Evolutionary conservation across 768 basidiomycete species (phyloP), one percentile per base, ranked within the genome.

Genomic region (Serendipita sp.): DNA sequence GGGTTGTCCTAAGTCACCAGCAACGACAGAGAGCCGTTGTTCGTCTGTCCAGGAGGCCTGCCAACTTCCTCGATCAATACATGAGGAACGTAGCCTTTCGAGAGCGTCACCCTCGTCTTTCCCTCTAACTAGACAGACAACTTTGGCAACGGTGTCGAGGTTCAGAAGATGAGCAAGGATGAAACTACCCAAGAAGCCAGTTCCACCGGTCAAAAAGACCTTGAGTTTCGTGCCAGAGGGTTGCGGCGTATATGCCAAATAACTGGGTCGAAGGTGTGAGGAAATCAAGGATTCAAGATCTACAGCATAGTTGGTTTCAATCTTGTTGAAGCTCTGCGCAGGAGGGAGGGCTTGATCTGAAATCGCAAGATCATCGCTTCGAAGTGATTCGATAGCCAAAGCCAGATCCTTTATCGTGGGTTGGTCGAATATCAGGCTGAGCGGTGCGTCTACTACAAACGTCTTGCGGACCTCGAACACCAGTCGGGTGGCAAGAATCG

Each of bases 131-230:
- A 95, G 83, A 70, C 91, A 95, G 65, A 95, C 82, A 44, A 97
- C 93, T 74, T 93, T 95, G 68, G 78, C 76, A 11, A 97, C 88
- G 64, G 80, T 77, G 5, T 78, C 75, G 43, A 84, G 79, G 33
- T 77, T 75, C 0, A 99, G 80, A 44, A 99, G 78, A 71, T 95
- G 87, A 44, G 79, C 78, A 58, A 98, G 76, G 66, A 98, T 82
- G 73, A 95, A 98, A 3, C 91, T 92, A 13, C 96, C 96, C 15
- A 99, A 79, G 79, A 94, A 99, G 1, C 96, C 96, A 6, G 96
- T 97, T 3, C 91, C 94, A 3, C 96, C 96, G 3, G 96, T 98
- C 34, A 99, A 81, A 78, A 99, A 96, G 34, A 98, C 80, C 0
- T 88, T 90, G 45, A 93, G 67, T 11, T 77, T 74, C 48, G 76